Conservation (phyloP, 139 green algal genomes). For the Chlorella sorokiniana region DNA sequence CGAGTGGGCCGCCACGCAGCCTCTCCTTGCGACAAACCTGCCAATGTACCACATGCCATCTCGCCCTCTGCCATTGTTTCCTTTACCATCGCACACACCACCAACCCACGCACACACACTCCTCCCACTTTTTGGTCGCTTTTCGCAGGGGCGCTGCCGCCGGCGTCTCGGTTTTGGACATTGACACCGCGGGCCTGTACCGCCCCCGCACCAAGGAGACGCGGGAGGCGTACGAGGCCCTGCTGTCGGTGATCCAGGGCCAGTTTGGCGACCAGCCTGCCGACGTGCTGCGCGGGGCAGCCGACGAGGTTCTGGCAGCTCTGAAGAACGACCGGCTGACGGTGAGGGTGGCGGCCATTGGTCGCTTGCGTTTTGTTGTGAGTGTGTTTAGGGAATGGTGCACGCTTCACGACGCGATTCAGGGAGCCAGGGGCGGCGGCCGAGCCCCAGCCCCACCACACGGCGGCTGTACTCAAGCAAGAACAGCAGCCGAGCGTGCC, state of each 20-base stretch:
- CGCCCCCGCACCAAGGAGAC: constrained; percentile 86
- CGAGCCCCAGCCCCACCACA: too few relatives aligned
- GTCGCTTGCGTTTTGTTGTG: neutral
- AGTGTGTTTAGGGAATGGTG: neutral
- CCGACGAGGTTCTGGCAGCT: constrained; percentile 94
- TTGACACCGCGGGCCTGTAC: constrained; percentile 80
- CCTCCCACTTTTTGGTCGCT: neutral
- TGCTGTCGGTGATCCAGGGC: constrained; percentile 82
- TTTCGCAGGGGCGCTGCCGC: constrained; percentile 6
- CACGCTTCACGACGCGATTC: too few relatives aligned
- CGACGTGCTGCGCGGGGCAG: constrained; percentile 93
- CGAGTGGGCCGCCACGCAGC: neutral
- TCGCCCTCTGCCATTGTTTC: too few relatives aligned
- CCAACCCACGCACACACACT: too few relatives aligned
- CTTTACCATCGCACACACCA: too few relatives aligned
- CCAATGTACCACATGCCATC: too few relatives aligned
- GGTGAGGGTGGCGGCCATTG: constrained; percentile 15
- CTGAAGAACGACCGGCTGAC: constrained; percentile 85
- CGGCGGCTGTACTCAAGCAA: too few relatives aligned
- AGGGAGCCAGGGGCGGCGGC: too few relatives aligned
- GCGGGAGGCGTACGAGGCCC: constrained; percentile 88
- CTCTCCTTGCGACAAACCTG: too few relatives aligned
- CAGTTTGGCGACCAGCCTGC: constrained; percentile 94
- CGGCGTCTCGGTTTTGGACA: constrained; percentile 73
- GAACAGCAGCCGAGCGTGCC: too few relatives aligned